Conservation (phyloP, 1,139 yeast genomes). For the Sugiyamaella japonica region DNA sequence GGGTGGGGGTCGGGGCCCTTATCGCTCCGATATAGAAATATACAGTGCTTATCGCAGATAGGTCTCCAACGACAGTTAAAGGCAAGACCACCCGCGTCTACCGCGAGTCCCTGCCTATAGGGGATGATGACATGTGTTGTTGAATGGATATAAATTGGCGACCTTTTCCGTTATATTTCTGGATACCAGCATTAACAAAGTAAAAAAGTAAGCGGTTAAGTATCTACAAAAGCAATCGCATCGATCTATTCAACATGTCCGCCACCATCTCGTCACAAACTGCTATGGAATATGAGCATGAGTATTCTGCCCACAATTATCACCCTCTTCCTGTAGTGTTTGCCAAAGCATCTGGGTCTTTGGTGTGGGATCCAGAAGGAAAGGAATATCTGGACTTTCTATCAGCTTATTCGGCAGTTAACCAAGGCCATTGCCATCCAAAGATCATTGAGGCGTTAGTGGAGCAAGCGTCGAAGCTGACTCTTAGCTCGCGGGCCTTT, state of each 20-base stretch:
- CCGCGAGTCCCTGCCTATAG: constrained; percentile 18
- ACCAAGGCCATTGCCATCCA: constrained; percentile 98
- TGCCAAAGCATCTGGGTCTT: constrained; percentile 82
- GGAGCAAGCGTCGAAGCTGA: constrained; percentile 82
- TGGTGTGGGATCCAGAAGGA: constrained; percentile 98
- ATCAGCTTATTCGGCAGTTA: constrained; percentile 94
- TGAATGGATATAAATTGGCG: not conserved
- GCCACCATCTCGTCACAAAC: constrained; percentile 56
- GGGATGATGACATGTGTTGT: constrained; percentile 3
- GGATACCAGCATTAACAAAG: too few species aligned
- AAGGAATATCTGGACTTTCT: constrained; percentile 65
- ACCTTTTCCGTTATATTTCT: not conserved
- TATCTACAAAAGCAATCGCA: not conserved
- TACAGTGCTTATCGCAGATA: not conserved
- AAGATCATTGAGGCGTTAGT: constrained; percentile 80
- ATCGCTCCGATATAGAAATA: not conserved
- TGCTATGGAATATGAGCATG: constrained; percentile 67
- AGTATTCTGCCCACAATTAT: constrained; percentile 94
- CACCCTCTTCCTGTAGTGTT: constrained; percentile 96
- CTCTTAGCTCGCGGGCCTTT: constrained; percentile 90
- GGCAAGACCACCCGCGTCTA: constrained; percentile 16
- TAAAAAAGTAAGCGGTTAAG: not conserved
- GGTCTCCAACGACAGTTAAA: constrained; percentile 12
- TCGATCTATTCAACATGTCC: constrained; percentile 2
- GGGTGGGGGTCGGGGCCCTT: too few species aligned